Percentiles rank a stretch among this genome's conserved stretches.
Evolutionary conservation across 805 yeast species (phyloP).

Genomic region (Saccharomyces eubayanus): DNA sequence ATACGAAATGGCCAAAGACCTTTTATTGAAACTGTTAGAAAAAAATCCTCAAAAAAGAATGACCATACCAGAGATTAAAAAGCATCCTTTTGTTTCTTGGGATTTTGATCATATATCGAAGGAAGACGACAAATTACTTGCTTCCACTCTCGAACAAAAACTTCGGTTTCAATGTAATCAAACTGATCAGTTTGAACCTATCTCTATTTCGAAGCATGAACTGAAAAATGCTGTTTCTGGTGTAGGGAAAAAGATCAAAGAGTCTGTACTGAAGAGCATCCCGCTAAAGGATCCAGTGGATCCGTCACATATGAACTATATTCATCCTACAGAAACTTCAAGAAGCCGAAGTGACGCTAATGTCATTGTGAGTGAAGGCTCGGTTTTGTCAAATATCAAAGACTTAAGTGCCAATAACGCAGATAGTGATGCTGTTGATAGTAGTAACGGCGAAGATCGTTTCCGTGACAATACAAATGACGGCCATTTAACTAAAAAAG

Average conservation of each 20-base stretch:
- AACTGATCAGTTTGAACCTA: conserved; percentile 33
- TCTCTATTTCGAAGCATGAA: conserved; percentile 58
- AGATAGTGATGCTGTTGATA: conserved; percentile 4
- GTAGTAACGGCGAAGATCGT: conserved; percentile 3
- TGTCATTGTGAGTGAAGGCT: conserved; percentile 19
- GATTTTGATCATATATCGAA: conserved; percentile 26
- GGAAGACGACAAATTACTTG: conserved; percentile 6
- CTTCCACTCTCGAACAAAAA: conserved; percentile 12
- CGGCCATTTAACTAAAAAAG: conserved; percentile 9
- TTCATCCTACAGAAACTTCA: not conserved
- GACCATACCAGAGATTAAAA: conserved; percentile 62
- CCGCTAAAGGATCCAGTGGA: conserved; percentile 4
- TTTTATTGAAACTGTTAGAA: conserved; percentile 51
- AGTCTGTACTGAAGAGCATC: conserved; percentile 12
- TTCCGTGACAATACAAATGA: not conserved
- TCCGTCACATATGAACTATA: not conserved
- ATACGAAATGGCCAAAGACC: conserved; percentile 40
- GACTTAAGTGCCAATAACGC: not conserved
- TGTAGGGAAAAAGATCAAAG: conserved; percentile 57
- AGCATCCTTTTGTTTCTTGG: conserved; percentile 59
- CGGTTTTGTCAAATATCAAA: conserved; percentile 12
- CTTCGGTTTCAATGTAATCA: conserved; percentile 24
- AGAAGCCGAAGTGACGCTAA: conserved; percentile 10
- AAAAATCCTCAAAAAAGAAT: conserved; percentile 66
- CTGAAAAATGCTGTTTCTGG: conserved; percentile 74